phyloP scores from a whole-genome alignment of 2,329 filamentous ascomycete species.

The Fusarium pseudocircinatum region DNA sequence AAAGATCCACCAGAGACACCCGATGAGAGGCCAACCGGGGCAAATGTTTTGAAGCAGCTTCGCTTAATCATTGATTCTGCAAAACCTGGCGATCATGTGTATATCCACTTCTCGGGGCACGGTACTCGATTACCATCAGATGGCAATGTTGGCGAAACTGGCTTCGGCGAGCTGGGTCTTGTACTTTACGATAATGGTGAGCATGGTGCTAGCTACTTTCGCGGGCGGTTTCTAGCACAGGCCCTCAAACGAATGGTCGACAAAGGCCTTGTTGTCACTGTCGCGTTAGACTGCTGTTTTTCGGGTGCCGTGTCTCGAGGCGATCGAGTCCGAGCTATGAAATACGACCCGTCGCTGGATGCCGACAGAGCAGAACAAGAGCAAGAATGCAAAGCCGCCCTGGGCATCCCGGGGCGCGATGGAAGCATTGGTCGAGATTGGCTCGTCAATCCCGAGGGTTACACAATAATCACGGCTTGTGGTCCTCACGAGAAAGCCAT shows the following conservation, averaged over 20 bases:
- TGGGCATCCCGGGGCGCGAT: accelerated
- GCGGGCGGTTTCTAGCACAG: background rate
- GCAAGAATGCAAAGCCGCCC: accelerated
- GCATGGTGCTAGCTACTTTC: background rate
- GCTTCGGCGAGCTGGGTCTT: accelerated
- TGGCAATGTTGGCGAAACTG: background rate
- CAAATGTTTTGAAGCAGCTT: background rate
- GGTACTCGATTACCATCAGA: background rate
- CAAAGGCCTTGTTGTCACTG: accelerated
- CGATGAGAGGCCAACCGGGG: background rate
- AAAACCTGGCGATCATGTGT: background rate
- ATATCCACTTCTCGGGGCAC: background rate
- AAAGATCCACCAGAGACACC: background rate
- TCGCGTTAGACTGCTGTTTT: background rate
- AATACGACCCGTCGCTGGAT: background rate
- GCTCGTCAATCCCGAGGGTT: background rate
- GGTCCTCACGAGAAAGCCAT: background rate
- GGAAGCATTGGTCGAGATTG: accelerated
- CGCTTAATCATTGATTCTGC: background rate
- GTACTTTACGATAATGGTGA: background rate
- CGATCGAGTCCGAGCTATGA: background rate
- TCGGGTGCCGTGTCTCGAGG: background rate
- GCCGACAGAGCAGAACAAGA: accelerated
- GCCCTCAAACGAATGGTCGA: background rate
- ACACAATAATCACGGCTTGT: accelerated